phyloP scores from a whole-genome alignment of 139 green algal genomes.

The Pleodorina starrii region DNA sequence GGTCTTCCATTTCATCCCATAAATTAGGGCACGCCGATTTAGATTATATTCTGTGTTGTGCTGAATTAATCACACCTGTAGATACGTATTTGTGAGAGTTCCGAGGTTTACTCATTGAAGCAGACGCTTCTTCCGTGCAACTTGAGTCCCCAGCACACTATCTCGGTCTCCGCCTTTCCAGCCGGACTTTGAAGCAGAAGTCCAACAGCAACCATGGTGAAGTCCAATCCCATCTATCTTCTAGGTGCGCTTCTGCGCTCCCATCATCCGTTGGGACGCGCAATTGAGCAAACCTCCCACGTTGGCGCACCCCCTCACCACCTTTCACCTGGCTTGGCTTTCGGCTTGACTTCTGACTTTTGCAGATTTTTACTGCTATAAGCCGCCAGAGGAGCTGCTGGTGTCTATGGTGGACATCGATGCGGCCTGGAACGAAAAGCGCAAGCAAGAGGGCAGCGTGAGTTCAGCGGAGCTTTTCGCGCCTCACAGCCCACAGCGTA shows the following conservation, averaged over 20 bases:
- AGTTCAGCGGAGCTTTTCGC: neutral
- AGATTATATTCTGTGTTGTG: neutral
- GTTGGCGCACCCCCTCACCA: neutral
- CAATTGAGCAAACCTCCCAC: neutral
- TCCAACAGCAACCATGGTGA: too few species aligned
- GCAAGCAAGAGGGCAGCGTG: conserved; percentile 41
- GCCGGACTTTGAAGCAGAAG: too few species aligned
- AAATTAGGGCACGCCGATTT: neutral
- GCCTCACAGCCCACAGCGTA: neutral
- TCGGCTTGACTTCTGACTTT: neutral
- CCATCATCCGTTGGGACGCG: neutral
- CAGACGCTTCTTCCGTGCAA: too few species aligned
- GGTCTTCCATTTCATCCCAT: neutral
- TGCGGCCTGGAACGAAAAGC: conserved; percentile 23
- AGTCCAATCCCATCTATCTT: neutral
- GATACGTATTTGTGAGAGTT: too few species aligned
- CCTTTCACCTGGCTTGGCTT: neutral
- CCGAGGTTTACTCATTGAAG: too few species aligned
- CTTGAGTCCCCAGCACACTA: too few species aligned
- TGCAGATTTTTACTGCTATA: conserved; percentile 57
- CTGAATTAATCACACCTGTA: too few species aligned
- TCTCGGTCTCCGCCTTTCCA: too few species aligned
- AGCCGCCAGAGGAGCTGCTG: conserved; percentile 60
- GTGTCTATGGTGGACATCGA: conserved; percentile 40
- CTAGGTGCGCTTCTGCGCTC: neutral